Percentiles rank a stretch among this genome's conserved stretches.
phyloP scores from a whole-genome alignment of 768 basidiomycete genomes.

The Termitomyces sp. region DNA sequence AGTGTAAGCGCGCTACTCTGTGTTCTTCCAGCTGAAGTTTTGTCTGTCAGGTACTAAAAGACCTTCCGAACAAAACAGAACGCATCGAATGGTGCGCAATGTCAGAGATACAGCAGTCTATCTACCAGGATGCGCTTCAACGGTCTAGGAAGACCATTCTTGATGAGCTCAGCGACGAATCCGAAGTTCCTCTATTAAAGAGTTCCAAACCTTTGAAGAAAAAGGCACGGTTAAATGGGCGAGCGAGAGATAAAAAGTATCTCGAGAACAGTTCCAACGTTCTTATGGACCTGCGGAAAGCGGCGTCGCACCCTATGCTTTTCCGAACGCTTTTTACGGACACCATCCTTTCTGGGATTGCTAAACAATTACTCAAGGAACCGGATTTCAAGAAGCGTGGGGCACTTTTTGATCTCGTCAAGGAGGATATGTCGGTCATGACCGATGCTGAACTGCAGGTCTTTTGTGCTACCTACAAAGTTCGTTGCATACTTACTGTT shows the following conservation, averaged over 20 bases:
- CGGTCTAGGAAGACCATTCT: constrained; percentile 79
- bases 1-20: background rate
- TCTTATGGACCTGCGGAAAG: constrained; percentile 96
- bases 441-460: constrained; percentile 92
- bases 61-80: constrained; percentile 89
- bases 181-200: constrained; percentile 20
- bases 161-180: constrained; percentile 32
- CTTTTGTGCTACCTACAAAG: constrained; percentile 85
- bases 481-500: constrained; percentile 24
- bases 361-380: constrained; percentile 83
- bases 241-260: constrained; percentile 60
- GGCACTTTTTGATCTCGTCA: constrained; percentile 76
- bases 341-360: constrained; percentile 62
- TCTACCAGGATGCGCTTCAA: constrained; percentile 83
- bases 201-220: constrained; percentile 32
- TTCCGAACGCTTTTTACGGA: constrained; percentile 86
- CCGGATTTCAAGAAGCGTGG: constrained; percentile 85
- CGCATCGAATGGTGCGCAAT: constrained; percentile 94
- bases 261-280: constrained; percentile 87
- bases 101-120: constrained; percentile 73
- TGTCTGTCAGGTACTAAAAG: constrained; percentile 69
- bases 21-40: background rate
- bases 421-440: constrained; percentile 98
- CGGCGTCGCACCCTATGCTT: constrained; percentile 93
- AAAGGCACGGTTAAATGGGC: constrained; percentile 35